Evolutionary conservation across 1,284 basidiomycete genomes (phyloP).

Genomic region (Coniferiporia weirii): DNA sequence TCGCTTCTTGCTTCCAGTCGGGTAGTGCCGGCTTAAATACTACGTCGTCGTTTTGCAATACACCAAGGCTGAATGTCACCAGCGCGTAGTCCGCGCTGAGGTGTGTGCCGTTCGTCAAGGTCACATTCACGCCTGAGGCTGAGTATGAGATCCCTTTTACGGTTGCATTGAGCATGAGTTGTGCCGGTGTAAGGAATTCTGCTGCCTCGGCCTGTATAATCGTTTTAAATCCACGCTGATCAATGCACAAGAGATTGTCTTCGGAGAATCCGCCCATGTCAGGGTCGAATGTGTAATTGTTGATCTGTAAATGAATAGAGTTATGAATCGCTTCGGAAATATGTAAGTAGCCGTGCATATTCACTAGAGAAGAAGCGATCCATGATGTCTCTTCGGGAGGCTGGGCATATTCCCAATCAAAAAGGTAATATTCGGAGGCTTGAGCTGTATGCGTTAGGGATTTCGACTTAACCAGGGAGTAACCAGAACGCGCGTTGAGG

Average conservation of each 20-base stretch:
- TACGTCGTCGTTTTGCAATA: constrained; percentile 59
- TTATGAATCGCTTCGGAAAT: not conserved
- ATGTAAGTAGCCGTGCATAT: constrained; percentile 7
- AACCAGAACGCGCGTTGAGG: constrained; percentile 43
- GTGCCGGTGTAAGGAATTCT: constrained; percentile 41
- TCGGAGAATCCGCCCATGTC: constrained; percentile 55
- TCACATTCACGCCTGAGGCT: constrained; percentile 38
- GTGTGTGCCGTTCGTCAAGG: constrained; percentile 38
- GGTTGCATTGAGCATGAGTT: constrained; percentile 48
- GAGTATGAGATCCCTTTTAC: constrained; percentile 48
- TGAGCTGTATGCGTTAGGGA: constrained; percentile 38
- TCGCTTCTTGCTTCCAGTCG: constrained; percentile 58
- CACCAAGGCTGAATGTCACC: constrained; percentile 59
- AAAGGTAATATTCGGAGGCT: constrained; percentile 49
- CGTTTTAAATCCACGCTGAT: constrained; percentile 57
- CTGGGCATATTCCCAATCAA: constrained; percentile 51
- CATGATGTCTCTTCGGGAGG: constrained; percentile 58
- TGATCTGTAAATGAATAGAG: constrained; percentile 34
- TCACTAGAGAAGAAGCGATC: constrained; percentile 57
- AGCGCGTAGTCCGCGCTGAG: constrained; percentile 51
- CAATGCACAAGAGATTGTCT: constrained; percentile 49
- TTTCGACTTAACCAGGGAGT: constrained; percentile 39
- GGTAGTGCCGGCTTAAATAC: constrained; percentile 51
- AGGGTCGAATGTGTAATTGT: constrained; percentile 59
- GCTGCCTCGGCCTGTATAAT: constrained; percentile 52